Base-by-base conservation (phyloP, 2,329 filamentous ascomycete genomes). In the Ascosphaera pollenicola region DNA sequence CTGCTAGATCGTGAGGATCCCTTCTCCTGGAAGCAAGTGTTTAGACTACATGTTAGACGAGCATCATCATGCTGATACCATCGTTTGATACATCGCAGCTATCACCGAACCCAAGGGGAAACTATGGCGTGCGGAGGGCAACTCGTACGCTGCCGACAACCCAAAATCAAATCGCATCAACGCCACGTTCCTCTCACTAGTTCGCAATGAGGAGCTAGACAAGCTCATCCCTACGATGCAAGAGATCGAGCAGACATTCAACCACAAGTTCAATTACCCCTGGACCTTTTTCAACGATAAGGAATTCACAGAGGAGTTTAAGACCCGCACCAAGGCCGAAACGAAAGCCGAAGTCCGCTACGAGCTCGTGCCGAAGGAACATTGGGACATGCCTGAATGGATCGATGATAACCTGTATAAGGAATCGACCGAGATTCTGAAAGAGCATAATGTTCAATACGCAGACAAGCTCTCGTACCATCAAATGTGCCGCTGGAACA, bases 241-340 rank as follows among this genome's bases (percentile, higher is more conserved):
- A 40, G 87, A 98, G 53, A 68, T 98, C 43, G 89, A 98, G 62
- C 66, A 78, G 47, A 95, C 87, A 1, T 98, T 85, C 84, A 98
- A 98, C 53, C 67, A 73, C 66, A 98, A 98, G 55, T 98, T 95
- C 71, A 98, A 98, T 64, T 98, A 98, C 54, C 89, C 89, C 0
- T 98, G 89, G 83, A 94, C 84, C 7, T 98, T 98, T 58, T 91
- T 98, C 69, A 98, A 98, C 61, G 87, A 98, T 53, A 76, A 81
- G 39, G 81, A 82, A 13, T 98, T 98, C 53, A 76, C 78, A 2
- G 79, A 89, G 13, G 85, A 95, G 50, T 98, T 98, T 65, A 95
- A 91, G 62, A 65, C 64, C 50, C 73, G 70, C 57, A 95, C 85
- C 1, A 66, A 69, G 45, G 82, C 75, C 19, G 75, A 71, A 38